Percentiles rank a stretch among this genome's conserved stretches.
Conservation (phyloP, 208 protist genomes). For the Acanthamoeba culbertsoni region DNA sequence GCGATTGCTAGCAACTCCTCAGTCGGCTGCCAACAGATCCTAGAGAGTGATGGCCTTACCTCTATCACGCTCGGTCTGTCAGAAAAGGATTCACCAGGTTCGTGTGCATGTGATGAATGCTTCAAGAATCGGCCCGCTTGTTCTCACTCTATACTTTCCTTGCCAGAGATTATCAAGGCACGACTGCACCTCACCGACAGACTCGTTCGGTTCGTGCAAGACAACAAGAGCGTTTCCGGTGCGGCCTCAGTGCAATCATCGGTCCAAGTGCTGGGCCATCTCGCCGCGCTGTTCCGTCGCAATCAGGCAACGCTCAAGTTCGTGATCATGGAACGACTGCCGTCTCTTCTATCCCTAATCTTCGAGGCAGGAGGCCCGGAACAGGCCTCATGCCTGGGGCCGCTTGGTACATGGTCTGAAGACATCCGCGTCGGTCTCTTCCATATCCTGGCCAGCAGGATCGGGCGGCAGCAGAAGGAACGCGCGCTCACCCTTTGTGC, state of each 20-base stretch:
- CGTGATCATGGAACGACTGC: slow-evolving; percentile 6
- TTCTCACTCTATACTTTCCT: not conserved
- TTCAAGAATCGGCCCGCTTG: not conserved
- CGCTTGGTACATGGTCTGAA: not conserved
- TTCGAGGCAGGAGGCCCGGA: not conserved
- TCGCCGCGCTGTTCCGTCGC: not conserved
- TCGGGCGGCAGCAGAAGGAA: slow-evolving; percentile 27
- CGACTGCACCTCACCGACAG: not conserved
- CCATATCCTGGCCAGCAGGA: slow-evolving; percentile 37
- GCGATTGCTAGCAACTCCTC: not conserved
- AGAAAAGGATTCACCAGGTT: not conserved
- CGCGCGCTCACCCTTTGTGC: slow-evolving; percentile 28
- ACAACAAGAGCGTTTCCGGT: not conserved
- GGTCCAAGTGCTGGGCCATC: not conserved
- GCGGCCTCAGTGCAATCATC: not conserved
- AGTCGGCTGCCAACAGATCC: not conserved
- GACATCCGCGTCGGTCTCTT: slow-evolving; percentile 37
- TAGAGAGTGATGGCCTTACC: not conserved
- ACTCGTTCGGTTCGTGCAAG: not conserved
- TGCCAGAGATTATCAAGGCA: not conserved
- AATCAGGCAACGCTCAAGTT: slow-evolving; percentile 56
- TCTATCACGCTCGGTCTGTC: not conserved
- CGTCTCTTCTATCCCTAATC: not conserved
- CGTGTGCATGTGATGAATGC: not conserved
- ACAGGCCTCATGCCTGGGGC: too few species aligned